Conservation (phyloP, 768 basidiomycete genomes). For the Suillus placidus region DNA sequence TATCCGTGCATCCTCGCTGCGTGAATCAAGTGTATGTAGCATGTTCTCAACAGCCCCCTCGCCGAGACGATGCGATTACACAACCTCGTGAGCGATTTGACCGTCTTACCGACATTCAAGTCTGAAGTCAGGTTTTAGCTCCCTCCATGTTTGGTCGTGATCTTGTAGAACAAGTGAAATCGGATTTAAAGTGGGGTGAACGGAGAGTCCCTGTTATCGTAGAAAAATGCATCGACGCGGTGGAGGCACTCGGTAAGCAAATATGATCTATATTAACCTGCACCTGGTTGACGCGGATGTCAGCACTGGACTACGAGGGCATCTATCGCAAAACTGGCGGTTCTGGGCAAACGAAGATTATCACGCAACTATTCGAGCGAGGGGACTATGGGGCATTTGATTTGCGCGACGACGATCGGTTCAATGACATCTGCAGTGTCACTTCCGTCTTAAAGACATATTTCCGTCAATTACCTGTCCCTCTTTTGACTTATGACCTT, state of each 20-base stretch:
- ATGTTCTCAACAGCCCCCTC: conserved; percentile 59
- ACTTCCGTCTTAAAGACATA: conserved; percentile 97
- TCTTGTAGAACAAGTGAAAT: conserved; percentile 78
- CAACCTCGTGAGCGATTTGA: conserved; percentile 20
- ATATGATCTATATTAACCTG: not conserved
- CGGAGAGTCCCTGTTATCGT: conserved; percentile 84
- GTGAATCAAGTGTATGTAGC: conserved; percentile 61
- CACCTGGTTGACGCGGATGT: conserved; percentile 7
- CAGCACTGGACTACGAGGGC: conserved; percentile 94
- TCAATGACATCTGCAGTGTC: conserved; percentile 97
- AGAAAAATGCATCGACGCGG: conserved; percentile 94
- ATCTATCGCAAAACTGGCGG: conserved; percentile 99
- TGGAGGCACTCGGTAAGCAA: conserved; percentile 78
- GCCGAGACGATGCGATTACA: conserved; percentile 35
- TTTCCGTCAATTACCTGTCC: conserved; percentile 90
- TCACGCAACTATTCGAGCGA: conserved; percentile 93
- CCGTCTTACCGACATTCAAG: conserved; percentile 17
- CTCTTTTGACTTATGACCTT: conserved; percentile 86
- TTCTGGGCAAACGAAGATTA: conserved; percentile 85
- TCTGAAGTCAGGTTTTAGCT: conserved; percentile 41
- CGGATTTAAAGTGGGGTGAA: conserved; percentile 61
- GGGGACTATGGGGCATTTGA: conserved; percentile 91
- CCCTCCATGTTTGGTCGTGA: conserved; percentile 95
- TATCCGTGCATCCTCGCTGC: conserved; percentile 89
- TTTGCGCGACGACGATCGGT: conserved; percentile 80